Percentiles rank a stretch among this genome's conserved stretches.
phyloP scores from a whole-genome alignment of 768 basidiomycete species.

The Gloeophyllum trabeum region DNA sequence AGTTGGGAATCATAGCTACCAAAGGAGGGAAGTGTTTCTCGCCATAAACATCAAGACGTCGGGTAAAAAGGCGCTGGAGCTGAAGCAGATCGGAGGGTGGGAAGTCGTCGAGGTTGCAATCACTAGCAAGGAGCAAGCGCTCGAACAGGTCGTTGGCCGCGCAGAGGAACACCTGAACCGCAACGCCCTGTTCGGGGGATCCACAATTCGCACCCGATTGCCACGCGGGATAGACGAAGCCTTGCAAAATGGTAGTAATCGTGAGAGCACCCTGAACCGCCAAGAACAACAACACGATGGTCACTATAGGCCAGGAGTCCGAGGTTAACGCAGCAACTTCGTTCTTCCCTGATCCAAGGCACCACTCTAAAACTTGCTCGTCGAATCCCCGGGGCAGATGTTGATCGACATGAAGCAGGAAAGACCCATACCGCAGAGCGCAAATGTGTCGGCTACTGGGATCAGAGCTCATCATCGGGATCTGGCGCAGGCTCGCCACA shows the following conservation, averaged over 20 bases:
- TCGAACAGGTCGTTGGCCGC: constrained; percentile 57
- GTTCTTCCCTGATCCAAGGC: constrained; percentile 51
- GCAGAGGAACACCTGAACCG: constrained; percentile 40
- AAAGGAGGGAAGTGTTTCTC: constrained; percentile 56
- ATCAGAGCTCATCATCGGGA: constrained; percentile 45
- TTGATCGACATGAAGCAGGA: constrained; percentile 65
- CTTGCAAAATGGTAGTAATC: constrained; percentile 61
- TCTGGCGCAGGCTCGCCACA: constrained; percentile 60
- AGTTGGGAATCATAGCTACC: constrained; percentile 50
- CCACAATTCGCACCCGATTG: constrained; percentile 34
- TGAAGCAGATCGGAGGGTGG: constrained; percentile 46
- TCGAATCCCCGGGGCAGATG: constrained; percentile 70
- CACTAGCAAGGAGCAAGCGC: constrained; percentile 44
- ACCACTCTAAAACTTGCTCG: constrained; percentile 60
- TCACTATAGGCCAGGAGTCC: constrained; percentile 60
- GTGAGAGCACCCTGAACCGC: constrained; percentile 56
- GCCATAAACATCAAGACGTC: constrained; percentile 55
- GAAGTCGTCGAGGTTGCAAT: constrained; percentile 25
- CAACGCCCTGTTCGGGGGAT: constrained; percentile 22
- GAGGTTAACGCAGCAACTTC: constrained; percentile 47
- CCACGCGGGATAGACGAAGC: constrained; percentile 78
- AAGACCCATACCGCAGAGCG: constrained; percentile 56
- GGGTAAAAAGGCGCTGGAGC: constrained; percentile 57
- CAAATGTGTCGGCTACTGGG: constrained; percentile 32
- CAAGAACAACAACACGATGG: constrained; percentile 50